Conservation (phyloP, 441 rosid species). For the Arabidopsis lyrata region DNA sequence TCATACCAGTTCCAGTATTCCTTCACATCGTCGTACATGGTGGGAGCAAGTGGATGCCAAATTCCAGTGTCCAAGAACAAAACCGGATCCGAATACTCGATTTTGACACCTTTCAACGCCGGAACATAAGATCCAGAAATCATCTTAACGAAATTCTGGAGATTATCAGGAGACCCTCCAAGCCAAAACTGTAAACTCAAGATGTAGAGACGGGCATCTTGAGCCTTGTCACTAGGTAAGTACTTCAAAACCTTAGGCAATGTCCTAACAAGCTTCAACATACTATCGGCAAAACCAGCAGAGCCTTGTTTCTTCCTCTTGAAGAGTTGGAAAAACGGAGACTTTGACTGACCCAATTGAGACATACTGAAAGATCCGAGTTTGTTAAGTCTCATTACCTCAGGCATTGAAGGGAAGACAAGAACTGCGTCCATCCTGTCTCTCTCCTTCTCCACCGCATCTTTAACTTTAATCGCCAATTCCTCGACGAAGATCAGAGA, state of each 20-base stretch:
- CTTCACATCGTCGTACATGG: constrained; percentile 95
- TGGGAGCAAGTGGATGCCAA: constrained; percentile 98
- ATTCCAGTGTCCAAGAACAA: constrained; percentile 90
- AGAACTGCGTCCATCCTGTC: constrained; percentile 95
- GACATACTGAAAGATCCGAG: constrained; percentile 98
- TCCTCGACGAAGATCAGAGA: constrained; percentile 96
- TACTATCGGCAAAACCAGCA: constrained; percentile 96
- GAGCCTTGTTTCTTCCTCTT: constrained; percentile 88
- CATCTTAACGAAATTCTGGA: constrained; percentile 97
- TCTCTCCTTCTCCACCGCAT: constrained; percentile 93
- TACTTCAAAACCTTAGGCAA: constrained; percentile 95
- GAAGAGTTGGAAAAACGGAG: constrained; percentile 92
- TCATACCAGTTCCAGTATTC: constrained; percentile 97
- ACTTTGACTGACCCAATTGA: constrained; percentile 96
- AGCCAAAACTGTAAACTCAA: constrained; percentile 98
- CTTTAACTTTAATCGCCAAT: constrained; percentile 86
- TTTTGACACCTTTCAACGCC: constrained; percentile 74
- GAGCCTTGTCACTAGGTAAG: constrained; percentile 94
- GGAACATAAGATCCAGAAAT: constrained; percentile 94
- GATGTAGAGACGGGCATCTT: constrained; percentile 94
- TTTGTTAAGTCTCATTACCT: constrained; percentile 95
- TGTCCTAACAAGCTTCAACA: constrained; percentile 95
- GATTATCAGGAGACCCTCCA: constrained; percentile 95
- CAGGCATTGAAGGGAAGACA: constrained; percentile 99
- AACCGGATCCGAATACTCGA: constrained; percentile 94